Evolutionary conservation across 768 basidiomycete species (phyloP), one percentile per base, ranked within the genome.

Genomic region (Boletellus sp.): DNA sequence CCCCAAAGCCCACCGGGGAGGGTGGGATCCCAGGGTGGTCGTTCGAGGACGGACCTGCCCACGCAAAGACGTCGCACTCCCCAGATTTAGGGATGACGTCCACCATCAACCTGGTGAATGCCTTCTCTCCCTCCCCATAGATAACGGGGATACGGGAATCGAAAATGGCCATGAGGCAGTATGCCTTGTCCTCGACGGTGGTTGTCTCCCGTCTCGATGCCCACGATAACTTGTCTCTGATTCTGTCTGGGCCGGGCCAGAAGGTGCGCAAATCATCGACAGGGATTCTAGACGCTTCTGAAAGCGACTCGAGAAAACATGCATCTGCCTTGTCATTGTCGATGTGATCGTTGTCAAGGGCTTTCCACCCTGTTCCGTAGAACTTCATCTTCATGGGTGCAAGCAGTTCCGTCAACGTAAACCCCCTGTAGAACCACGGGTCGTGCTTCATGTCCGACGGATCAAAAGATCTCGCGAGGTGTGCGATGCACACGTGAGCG

Each of bases 241-340:
- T 38, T 41, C 60, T 60, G 23, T 61, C 51, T 0, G 54, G 45
- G 1, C 60, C 49, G 2, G 60, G 51, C 54, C 49, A 53, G 19
- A 63, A 60, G n/a, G 51, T 40, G 12, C 45, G 60, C 4, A 63
- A 33, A 32, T 63, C 60, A 2, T 32, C 38, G 1, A 35, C 11
- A 4, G 57, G 54, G 3, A 61, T 44, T 11, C 54, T 36, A 3
- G 60, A 53, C 7, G 48, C 57, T 3, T 37, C 11, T 5, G 57
- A 60, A 22, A 61, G 57, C 17, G 28, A 17, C 12, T 33, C 11
- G 0, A 63, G 52, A 39, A 61, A 60, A 6, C 0, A 19, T 8
- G 16, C 23, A 17, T 62, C 61, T n/a, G 61, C 60, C 47, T 60
- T 63, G 43, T 62, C 60, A 6, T 62, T 62, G 3, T 62, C 61